phyloP scores from a whole-genome alignment of 2,329 filamentous ascomycete genomes.

The Fusarium euwallaceae region DNA sequence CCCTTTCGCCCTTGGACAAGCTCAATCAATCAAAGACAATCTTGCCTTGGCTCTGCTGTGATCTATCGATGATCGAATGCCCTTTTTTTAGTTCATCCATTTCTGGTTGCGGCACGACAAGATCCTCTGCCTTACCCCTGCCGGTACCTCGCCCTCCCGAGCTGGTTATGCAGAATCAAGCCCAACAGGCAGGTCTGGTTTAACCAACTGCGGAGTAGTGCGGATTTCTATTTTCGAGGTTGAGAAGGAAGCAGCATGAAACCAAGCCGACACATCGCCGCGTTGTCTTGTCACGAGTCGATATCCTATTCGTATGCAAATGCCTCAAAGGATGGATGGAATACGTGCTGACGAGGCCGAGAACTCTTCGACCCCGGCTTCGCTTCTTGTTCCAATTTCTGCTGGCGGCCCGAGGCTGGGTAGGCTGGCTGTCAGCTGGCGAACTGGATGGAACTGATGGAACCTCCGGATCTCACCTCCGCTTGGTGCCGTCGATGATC shows the following conservation, averaged over 20 bases:
- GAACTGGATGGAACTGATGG: conserved; percentile 14
- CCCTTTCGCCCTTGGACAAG: not conserved
- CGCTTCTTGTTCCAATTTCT: not conserved
- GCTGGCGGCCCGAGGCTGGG: conserved; percentile 4
- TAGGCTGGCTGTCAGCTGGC: not conserved
- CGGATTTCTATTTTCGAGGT: conserved; percentile 32
- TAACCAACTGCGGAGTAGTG: conserved; percentile 34
- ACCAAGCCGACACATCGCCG: conserved; percentile 16
- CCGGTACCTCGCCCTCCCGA: conserved; percentile 23
- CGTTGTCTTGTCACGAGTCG: conserved; percentile 29
- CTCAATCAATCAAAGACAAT: not conserved
- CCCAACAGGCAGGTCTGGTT: conserved; percentile 12
- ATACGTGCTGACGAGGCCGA: conserved; percentile 6
- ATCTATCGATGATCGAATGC: conserved; percentile 8
- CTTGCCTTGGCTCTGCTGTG: not conserved
- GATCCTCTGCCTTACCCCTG: conserved; percentile 18
- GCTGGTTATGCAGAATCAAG: conserved; percentile 17
- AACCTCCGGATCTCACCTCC: conserved; percentile 41
- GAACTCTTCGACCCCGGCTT: not conserved
- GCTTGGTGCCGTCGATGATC: conserved; percentile 40
- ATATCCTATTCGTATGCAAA: conserved; percentile 27
- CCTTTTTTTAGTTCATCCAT: conserved; percentile 11
- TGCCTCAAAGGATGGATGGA: conserved; percentile 1
- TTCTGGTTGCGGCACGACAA: not conserved
- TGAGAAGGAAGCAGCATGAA: conserved; percentile 25